Conservation (phyloP, 768 basidiomycete genomes). For the Russula griseocarnosa region DNA sequence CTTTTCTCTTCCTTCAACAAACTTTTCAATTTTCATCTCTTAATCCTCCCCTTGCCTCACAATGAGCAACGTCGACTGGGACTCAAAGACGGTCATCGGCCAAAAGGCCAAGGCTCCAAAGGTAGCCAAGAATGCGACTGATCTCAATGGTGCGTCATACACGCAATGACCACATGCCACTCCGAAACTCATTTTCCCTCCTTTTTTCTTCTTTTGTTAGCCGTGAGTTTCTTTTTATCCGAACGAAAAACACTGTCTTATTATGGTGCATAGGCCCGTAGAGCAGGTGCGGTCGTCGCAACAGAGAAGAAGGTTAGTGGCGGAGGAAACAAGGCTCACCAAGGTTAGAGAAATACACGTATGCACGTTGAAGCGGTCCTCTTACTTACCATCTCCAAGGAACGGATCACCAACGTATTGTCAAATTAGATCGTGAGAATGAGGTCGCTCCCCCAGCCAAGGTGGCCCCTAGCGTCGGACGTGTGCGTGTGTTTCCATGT, state of each 20-base stretch:
- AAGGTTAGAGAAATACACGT: conserved; percentile 45
- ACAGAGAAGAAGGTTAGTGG: conserved; percentile 76
- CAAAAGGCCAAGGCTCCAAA: conserved; percentile 57
- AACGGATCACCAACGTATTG: conserved; percentile 90
- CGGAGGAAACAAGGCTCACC: conserved; percentile 73
- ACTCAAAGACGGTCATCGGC: conserved; percentile 69
- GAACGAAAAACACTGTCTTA: neutral
- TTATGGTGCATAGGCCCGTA: conserved; percentile 54
- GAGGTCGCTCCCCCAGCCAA: conserved; percentile 91
- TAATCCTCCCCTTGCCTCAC: neutral
- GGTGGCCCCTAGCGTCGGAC: conserved; percentile 66
- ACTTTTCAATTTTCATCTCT: neutral
- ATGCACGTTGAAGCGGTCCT: neutral
- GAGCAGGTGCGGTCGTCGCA: conserved; percentile 69
- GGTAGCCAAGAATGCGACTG: conserved; percentile 59
- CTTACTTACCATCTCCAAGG: conserved; percentile 42
- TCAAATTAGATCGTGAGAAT: conserved; percentile 91
- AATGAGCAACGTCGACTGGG: conserved; percentile 55
- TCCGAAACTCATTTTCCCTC: conserved; percentile 26
- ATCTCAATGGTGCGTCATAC: conserved; percentile 46
- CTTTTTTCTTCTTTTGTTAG: conserved; percentile 11
- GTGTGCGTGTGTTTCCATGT: conserved; percentile 43
- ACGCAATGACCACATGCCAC: neutral
- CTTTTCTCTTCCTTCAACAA: conserved; percentile 11
- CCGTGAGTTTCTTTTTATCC: conserved; percentile 23